Evolutionary conservation across 805 yeast species (phyloP), one percentile per base, ranked within the genome.

Genomic region (Nakazawaea laoshanensis): DNA sequence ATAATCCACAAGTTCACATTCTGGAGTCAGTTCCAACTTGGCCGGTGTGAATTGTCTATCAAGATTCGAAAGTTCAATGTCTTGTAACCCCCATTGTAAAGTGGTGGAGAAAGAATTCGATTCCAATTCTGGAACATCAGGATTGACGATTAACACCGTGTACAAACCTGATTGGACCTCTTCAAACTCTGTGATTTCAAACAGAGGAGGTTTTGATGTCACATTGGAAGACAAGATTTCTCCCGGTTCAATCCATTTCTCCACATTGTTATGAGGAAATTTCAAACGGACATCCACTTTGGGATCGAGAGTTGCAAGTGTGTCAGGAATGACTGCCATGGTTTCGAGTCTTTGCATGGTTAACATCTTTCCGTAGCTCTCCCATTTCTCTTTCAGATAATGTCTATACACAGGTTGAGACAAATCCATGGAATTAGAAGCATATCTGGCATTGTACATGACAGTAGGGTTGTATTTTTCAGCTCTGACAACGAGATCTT

Each of bases 341-440:
- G 81, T 76, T 59, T 92, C 98, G 34, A 92, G 58, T 62, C 97
- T 76, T 61, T 92, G 96, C 92, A 92, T 85, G 33, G 79, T 63
- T 32, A 85, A 51, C 84, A 86, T 81, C 55, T 74, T 73, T 27
- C 73, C 77, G 41, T 77, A 65, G 10, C 55, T 46, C 51, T 75
- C 71, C 96, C 96, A 89, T 42, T 78, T 71, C 40, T 77, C 59
- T 45, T 72, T 61, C 38, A 83, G 71, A 42, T 74, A 61, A 31
- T 72, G 59, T 52, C 95, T 74, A 59, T 76, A 88, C n/a, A 87
- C 83, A 5, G 96, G 94, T 47, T 73, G 74, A 2, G 71, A 50
- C 49, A 77, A 67, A 54, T 89, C 95, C 35, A 80, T 57, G 8
- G 60, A 44, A 10, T 65, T 63, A 4, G 70, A 55, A 28, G 57